Conservation (phyloP, 2,329 filamentous ascomycete genomes). For the Dactylellina leptospora region DNA sequence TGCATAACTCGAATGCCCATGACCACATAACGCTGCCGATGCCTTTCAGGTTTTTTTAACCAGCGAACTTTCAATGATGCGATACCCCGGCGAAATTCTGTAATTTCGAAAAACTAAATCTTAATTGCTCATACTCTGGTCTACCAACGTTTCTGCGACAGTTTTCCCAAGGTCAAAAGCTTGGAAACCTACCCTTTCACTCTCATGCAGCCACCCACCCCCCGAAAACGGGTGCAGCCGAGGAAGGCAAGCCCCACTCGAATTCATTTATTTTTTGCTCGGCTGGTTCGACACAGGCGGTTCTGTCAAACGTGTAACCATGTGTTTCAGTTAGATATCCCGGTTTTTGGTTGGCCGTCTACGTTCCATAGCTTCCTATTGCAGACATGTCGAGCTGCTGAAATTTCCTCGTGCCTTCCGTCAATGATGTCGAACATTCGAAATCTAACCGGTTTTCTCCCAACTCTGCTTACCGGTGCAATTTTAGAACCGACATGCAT, state of each 20-base stretch:
- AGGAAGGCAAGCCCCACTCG: slow-evolving; percentile 1
- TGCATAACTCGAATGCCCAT: slow-evolving; percentile 9
- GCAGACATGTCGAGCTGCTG: slow-evolving; percentile 1
- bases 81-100: slow-evolving; percentile 17
- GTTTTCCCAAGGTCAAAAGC: not conserved
- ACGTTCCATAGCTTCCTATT: slow-evolving; percentile 17
- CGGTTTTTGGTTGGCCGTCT: slow-evolving; percentile 20
- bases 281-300: not conserved
- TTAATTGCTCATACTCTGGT: slow-evolving; percentile 32
- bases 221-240: slow-evolving; percentile 20
- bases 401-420: not conserved
- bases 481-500: slow-evolving; percentile 12
- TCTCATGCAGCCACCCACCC: slow-evolving; percentile 7
- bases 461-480: not conserved
- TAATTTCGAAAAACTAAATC: slow-evolving; percentile 15
- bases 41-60: not conserved
- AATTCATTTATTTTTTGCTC: not conserved
- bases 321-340: slow-evolving; percentile 44
- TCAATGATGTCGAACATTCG: not conserved
- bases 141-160: slow-evolving; percentile 19
- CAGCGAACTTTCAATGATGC: slow-evolving; percentile 10
- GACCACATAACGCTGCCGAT: slow-evolving; percentile 4
- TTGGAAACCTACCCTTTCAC: not conserved
- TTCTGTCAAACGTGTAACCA: slow-evolving; percentile 33
- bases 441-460: not conserved